Evolutionary conservation across 2,329 filamentous ascomycete species (phyloP), one percentile per base, ranked within the genome.

Genomic region (Hypoxylon sp.): DNA sequence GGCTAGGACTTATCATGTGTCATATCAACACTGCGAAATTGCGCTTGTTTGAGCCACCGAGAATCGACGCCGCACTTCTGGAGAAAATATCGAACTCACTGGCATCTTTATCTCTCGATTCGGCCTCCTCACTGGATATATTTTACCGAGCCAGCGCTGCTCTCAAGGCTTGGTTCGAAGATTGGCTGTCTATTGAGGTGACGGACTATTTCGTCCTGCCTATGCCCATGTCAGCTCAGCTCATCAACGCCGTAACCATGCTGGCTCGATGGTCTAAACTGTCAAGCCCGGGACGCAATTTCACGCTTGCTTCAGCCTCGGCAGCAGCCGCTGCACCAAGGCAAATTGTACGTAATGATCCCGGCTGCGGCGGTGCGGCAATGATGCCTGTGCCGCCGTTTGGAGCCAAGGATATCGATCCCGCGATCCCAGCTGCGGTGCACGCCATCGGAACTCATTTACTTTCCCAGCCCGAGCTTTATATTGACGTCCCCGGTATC

Each of bases 221-320:
- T 0, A 82, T 86, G 7, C 77, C 82, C 0, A 72, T 81, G 0
- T 83, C 80, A 35, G 75, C 81, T 0, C 83, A 87, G 58, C 75
- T 87, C 0, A 80, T 87, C 2, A 85, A 86, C 57, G 82, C 81
- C n/a, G 75, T 85, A 46, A 83, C 80, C 3, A 85, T 86, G 80
- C 78, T 87, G 0, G 81, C 83, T 1, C 80, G 85, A 6, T 87
- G 85, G 85, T 82, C 83, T 4, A 85, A 84, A 47, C 77, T 86
- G 0, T 78, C 83, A 0, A 80, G 80, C 0, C 81, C 81, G 0
- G 79, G 79, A 21, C 39, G 50, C 15, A 62, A 52, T 42, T 52
- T 59, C 35, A 37, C 44, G 2, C 52, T 62, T 6, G 50, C 27
- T 19, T 37, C 61, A 8, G 35, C 50, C 21, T n/a, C 29, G 13